Conservation (phyloP, 202 grass and related monocot genomes). For the Carex arenaria region DNA sequence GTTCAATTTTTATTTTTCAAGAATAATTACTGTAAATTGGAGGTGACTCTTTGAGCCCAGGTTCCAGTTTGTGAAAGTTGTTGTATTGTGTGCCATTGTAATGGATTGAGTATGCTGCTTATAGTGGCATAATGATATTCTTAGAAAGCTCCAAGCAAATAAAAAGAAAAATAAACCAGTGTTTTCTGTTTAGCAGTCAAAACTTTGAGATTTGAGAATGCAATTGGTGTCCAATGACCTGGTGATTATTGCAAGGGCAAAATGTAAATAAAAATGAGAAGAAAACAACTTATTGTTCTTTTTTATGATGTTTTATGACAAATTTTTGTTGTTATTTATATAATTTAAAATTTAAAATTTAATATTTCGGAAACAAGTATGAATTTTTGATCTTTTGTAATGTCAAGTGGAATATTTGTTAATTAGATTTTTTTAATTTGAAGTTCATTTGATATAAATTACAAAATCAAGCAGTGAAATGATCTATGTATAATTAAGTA, state of each 20-base stretch:
- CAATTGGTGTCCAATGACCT: background rate
- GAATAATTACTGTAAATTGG: conserved; percentile 12
- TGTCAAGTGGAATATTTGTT: background rate
- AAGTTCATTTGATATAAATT: background rate
- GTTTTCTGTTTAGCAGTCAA: background rate
- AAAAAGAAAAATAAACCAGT: background rate
- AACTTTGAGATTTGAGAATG: background rate
- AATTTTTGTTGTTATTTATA: background rate
- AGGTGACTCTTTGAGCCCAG: background rate
- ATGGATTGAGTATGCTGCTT: background rate
- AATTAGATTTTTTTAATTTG: background rate
- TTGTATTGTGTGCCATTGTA: background rate
- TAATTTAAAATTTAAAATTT: background rate
- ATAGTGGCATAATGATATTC: background rate
- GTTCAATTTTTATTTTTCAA: background rate
- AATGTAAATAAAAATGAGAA: background rate
- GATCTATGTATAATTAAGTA: background rate
- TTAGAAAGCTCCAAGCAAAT: background rate
- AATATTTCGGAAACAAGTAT: background rate
- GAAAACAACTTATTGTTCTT: background rate
- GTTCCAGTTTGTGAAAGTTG: background rate
- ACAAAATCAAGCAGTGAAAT: background rate
- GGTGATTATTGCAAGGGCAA: background rate
- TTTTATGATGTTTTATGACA: background rate
- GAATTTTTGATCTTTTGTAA: background rate